Conservation (phyloP, 306 rosid species). For the Glycine tomentella region DNA sequence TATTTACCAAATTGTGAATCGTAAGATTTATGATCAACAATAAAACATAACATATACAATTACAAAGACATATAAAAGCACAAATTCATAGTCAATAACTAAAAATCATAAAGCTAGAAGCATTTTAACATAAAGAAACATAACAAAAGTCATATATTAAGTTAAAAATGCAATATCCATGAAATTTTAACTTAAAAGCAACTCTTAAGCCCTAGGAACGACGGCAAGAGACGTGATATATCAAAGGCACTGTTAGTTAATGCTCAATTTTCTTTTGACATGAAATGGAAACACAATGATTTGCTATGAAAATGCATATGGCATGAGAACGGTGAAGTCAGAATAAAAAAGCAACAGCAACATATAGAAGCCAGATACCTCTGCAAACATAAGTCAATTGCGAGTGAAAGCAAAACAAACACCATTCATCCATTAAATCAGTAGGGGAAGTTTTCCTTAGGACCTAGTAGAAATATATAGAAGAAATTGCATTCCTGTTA, state of each 20-base stretch:
- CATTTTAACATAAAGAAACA: neutral
- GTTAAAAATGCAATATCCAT: neutral
- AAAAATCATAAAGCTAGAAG: neutral
- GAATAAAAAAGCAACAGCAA: neutral
- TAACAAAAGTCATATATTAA: no score
- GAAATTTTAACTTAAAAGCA: neutral
- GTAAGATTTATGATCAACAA: neutral
- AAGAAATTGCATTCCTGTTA: neutral
- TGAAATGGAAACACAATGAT: neutral
- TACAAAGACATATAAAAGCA: neutral
- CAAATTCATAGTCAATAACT: neutral
- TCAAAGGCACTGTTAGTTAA: constrained; percentile 1
- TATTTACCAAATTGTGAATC: no score
- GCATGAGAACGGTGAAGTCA: no score
- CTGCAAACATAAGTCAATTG: constrained; percentile 12
- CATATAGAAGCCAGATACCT: neutral
- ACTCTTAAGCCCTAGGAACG: neutral
- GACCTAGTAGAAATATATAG: neutral
- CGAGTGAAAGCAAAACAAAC: neutral
- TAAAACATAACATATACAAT: neutral
- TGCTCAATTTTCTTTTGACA: constrained; percentile 3
- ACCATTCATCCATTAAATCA: neutral
- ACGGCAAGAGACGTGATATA: neutral
- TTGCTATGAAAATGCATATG: neutral
- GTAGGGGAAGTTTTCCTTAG: neutral